Evolutionary conservation across 2,329 filamentous ascomycete genomes (phyloP).

Genomic region (Cladophialophora immunda): DNA sequence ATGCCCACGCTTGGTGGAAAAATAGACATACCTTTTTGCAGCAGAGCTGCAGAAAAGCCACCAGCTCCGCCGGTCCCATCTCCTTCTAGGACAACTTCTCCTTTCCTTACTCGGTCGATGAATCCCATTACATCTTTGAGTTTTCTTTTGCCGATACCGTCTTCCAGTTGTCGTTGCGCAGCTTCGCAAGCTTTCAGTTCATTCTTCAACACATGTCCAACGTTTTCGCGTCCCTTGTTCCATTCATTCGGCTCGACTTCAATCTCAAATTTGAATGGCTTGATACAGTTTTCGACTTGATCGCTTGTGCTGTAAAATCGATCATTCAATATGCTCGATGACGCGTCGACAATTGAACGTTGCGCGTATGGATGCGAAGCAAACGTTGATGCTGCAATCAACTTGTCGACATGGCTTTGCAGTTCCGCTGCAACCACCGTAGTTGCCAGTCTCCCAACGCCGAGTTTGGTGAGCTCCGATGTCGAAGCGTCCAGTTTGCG

Average conservation of each 20-base stretch:
- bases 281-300: constrained; percentile 98
- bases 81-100: constrained; percentile 84
- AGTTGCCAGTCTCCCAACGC: constrained; percentile 90
- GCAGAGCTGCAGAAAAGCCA: constrained; percentile 86
- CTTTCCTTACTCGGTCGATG: constrained; percentile 87
- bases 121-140: constrained; percentile 89
- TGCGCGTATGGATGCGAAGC: constrained; percentile 89
- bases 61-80: constrained; percentile 85
- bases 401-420: constrained; percentile 79
- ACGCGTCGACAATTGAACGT: constrained; percentile 90
- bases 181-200: constrained; percentile 85
- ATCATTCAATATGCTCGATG: constrained; percentile 88
- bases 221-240: constrained; percentile 83
- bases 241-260: constrained; percentile 93
- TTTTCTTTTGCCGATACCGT: constrained; percentile 80
- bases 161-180: constrained; percentile 79
- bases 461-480: constrained; percentile 89
- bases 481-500: constrained; percentile 92
- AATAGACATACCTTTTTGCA: constrained; percentile 75
- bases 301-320: constrained; percentile 96
- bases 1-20: constrained; percentile 8
- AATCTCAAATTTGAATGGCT: constrained; percentile 98
- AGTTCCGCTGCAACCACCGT: constrained; percentile 90
- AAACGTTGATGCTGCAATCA: constrained; percentile 85
- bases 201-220: constrained; percentile 80